Percentiles rank a stretch among this genome's conserved stretches.
These are phyloP conservation scores for Cercophora newfieldiana DNA, from an alignment of 495 filamentous ascomycete species.

Conservation along the genomic window DNA sequence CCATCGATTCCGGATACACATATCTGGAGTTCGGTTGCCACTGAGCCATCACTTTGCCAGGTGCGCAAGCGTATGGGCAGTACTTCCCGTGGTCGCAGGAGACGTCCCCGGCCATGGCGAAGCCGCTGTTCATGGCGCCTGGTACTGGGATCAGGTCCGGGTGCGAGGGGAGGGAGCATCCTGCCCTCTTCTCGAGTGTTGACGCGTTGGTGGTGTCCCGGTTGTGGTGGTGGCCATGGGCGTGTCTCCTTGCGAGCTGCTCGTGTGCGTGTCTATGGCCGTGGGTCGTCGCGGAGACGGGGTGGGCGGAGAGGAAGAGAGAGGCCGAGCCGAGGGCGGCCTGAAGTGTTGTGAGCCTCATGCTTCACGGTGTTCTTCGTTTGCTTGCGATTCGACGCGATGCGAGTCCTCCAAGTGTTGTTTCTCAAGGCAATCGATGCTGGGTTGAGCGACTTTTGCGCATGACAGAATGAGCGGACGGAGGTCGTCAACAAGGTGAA, in stretches of 20 bases:
- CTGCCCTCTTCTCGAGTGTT: slow-evolving; percentile 41
- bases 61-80: slow-evolving; percentile 77
- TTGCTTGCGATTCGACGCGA: slow-evolving; percentile 1
- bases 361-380: slow-evolving; percentile 26
- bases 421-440: slow-evolving; percentile 7
- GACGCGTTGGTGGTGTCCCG: slow-evolving; percentile 27
- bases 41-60: slow-evolving; percentile 75
- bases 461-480: slow-evolving; percentile 4
- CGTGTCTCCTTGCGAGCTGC: slow-evolving; percentile 35
- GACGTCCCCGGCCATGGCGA: slow-evolving; percentile 81
- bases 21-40: slow-evolving; percentile 74
- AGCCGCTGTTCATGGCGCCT: slow-evolving; percentile 65
- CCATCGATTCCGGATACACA: slow-evolving; percentile 70
- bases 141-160: slow-evolving; percentile 70
- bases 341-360: slow-evolving; percentile 52
- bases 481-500: slow-evolving; percentile 5
- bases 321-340: slow-evolving; percentile 50
- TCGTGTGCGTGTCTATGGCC: slow-evolving; percentile 40
- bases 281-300: slow-evolving; percentile 33
- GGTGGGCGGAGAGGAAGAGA: slow-evolving; percentile 42
- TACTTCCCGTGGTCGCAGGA: slow-evolving; percentile 66
- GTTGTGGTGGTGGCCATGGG: slow-evolving; percentile 30
- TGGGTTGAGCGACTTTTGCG: background rate
- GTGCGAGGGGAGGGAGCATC: slow-evolving; percentile 66
- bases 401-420: background rate